Conservation (phyloP, 2,329 filamentous ascomycete species). For the Nothopassalora personata region DNA sequence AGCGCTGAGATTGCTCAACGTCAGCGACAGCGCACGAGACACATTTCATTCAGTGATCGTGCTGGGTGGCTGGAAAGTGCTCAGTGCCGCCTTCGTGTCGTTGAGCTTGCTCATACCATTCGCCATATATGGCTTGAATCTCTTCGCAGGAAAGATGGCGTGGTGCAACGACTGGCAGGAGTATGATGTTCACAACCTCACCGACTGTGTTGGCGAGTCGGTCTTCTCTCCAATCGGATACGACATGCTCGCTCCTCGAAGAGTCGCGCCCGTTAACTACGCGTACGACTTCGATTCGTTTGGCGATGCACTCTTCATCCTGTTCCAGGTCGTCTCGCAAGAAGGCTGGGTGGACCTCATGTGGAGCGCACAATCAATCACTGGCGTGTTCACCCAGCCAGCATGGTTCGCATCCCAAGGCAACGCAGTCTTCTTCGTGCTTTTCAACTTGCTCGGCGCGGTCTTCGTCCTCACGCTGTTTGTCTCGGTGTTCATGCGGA, state of each 20-base stretch:
- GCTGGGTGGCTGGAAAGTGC: constrained; percentile 86
- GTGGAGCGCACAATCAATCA: constrained; percentile 76
- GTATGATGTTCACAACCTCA: constrained; percentile 53
- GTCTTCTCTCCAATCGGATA: constrained; percentile 72
- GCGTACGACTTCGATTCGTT: constrained; percentile 95
- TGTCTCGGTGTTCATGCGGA: constrained; percentile 99
- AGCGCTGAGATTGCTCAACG: constrained; percentile 84
- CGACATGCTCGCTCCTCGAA: constrained; percentile 76
- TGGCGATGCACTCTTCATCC: constrained; percentile 84
- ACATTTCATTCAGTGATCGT: constrained; percentile 97
- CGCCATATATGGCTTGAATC: constrained; percentile 88
- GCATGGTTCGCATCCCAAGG: constrained; percentile 63
- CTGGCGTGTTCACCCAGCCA: constrained; percentile 69
- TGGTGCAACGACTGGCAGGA: constrained; percentile 66
- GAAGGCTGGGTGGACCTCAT: constrained; percentile 98
- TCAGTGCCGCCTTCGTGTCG: constrained; percentile 89
- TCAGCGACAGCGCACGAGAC: constrained; percentile 90
- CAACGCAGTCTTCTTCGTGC: constrained; percentile 89
- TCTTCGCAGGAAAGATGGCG: constrained; percentile 79
- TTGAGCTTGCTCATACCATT: constrained; percentile 92
- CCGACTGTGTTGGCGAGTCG: constrained; percentile 81
- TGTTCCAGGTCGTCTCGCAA: constrained; percentile 98
- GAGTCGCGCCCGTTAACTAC: constrained; percentile 61
- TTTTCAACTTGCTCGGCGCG: constrained; percentile 92
- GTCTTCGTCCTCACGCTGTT: constrained; percentile 97